Evolutionary conservation across 177 flowering plant genomes (phyloP).

Genomic region (Tripterygium wilfordii): DNA sequence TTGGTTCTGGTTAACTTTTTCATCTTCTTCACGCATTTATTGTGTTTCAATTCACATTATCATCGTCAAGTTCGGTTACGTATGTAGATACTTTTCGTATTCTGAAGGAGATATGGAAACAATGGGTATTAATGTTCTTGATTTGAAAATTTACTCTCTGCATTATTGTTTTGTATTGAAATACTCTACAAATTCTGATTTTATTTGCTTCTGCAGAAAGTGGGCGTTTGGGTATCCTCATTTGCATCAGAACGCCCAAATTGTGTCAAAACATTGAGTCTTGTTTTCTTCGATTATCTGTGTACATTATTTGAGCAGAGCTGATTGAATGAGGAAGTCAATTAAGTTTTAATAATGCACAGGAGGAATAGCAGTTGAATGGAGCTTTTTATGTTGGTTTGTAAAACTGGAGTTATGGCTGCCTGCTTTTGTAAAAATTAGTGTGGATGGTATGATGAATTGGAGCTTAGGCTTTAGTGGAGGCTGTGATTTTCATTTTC

Average conservation of each 20-base stretch:
- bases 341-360: too few species aligned
- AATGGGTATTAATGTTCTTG: background rate
- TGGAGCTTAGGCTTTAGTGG: conserved; percentile 2
- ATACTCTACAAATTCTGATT: background rate
- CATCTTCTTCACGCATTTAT: conserved; percentile 4
- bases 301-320: too few species aligned
- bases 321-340: too few species aligned
- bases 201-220: background rate
- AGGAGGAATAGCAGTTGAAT: too few species aligned
- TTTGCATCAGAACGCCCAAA: too few species aligned
- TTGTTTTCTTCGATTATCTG: too few species aligned
- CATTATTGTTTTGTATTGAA: background rate
- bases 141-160: background rate
- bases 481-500: background rate
- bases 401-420: too few species aligned
- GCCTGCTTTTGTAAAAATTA: too few species aligned
- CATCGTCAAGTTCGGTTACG: conserved; percentile 2
- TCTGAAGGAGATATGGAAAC: background rate
- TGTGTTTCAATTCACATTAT: background rate
- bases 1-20: background rate
- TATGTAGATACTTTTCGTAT: too few species aligned
- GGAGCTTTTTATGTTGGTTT: too few species aligned
- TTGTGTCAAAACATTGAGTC: too few species aligned
- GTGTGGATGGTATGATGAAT: background rate
- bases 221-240: background rate